phyloP scores from a whole-genome alignment of 805 yeast genomes.

The Kuraishia ogatae region DNA sequence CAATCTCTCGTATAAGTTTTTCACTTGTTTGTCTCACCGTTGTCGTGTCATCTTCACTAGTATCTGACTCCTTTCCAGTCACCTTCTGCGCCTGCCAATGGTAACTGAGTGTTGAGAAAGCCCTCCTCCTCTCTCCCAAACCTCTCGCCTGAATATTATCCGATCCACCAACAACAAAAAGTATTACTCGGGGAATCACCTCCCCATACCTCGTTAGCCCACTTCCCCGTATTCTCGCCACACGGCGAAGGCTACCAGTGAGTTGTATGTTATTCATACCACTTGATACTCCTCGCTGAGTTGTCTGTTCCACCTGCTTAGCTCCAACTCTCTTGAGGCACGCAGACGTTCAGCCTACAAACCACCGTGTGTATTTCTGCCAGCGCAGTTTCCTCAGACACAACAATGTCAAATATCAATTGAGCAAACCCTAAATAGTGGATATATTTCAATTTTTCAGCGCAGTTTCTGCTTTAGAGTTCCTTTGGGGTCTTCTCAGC shows the following conservation, averaged over 20 bases:
- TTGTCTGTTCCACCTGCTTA: too few species aligned
- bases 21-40: neutral
- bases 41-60: neutral
- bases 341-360: too few species aligned
- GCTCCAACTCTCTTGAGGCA: too few species aligned
- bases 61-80: neutral
- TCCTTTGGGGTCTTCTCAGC: neutral
- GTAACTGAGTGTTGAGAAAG: neutral
- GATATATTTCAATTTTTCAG: neutral
- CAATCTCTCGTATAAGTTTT: slow-evolving; percentile 12
- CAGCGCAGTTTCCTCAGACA: neutral
- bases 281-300: too few species aligned
- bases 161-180: neutral
- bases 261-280: too few species aligned
- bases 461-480: neutral
- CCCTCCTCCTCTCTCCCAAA: neutral
- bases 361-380: neutral
- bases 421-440: neutral
- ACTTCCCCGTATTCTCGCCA: too few species aligned
- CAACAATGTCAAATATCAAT: neutral
- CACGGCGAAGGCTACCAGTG: too few species aligned
- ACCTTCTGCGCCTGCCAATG: neutral
- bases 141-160: neutral
- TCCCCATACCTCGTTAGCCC: neutral
- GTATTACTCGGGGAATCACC: neutral